A percentile compares a stretch with the other conserved stretches of the same genome.
phyloP scores from a whole-genome alignment of 805 yeast genomes.

The Schizosaccharomyces japonicus region DNA sequence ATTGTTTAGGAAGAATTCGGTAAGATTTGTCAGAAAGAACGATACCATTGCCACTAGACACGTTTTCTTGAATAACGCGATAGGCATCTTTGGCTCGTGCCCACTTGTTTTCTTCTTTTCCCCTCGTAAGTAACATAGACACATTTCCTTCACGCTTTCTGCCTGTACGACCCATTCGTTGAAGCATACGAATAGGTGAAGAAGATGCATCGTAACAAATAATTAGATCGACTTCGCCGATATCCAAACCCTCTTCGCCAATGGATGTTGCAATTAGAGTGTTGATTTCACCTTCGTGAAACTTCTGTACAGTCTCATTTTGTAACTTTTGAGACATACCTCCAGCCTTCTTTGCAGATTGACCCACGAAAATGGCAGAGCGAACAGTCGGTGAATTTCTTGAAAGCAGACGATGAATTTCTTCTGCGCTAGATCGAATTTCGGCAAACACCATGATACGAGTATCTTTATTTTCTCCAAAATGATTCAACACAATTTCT shows the following conservation, averaged over 20 bases:
- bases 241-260: conserved; percentile 96
- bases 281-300: conserved; percentile 50
- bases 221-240: conserved; percentile 89
- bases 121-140: conserved; percentile 42
- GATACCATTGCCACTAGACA: conserved; percentile 16
- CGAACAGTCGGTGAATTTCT: conserved; percentile 16
- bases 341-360: conserved; percentile 41
- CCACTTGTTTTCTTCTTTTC: conserved; percentile 51
- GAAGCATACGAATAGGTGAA: conserved; percentile 80
- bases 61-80: conserved; percentile 33
- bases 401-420: conserved; percentile 40
- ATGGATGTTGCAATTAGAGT: conserved; percentile 84
- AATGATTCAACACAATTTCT: conserved; percentile 8
- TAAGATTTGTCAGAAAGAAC: conserved; percentile 20
- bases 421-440: conserved; percentile 70
- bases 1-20: conserved; percentile 40
- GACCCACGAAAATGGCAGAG: conserved; percentile 88
- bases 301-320: conserved; percentile 27
- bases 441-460: conserved; percentile 75
- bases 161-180: conserved; percentile 96
- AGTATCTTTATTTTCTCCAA: conserved; percentile 22
- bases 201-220: conserved; percentile 81
- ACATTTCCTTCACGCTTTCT: conserved; percentile 78
- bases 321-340: conserved; percentile 88
- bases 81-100: conserved; percentile 71